Evolutionary conservation across 768 basidiomycete species (phyloP).

Genomic region (Mycena venus): DNA sequence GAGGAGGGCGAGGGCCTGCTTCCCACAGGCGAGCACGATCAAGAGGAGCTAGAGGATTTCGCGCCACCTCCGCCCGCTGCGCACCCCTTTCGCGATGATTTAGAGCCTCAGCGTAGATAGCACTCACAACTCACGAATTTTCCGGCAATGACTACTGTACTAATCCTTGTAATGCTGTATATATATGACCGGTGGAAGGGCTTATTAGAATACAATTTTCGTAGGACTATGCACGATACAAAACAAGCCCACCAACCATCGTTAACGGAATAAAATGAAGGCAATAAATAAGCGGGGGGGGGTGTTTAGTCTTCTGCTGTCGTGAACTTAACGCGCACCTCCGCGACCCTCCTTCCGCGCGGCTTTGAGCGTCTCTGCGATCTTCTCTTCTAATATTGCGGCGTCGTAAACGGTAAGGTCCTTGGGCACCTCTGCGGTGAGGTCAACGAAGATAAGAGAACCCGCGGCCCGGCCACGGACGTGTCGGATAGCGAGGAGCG

Average conservation of each 20-base stretch:
- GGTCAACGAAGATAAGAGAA: conserved; percentile 86
- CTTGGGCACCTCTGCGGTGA: conserved; percentile 79
- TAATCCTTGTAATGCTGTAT: conserved; percentile 19
- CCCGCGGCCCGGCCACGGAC: conserved; percentile 85
- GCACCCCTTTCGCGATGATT: conserved; percentile 7
- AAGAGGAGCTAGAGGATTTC: conserved; percentile 41
- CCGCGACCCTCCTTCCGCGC: conserved; percentile 76
- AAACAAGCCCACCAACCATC: not conserved
- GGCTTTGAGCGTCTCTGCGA: conserved; percentile 66
- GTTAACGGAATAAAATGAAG: not conserved
- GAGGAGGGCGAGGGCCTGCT: conserved; percentile 63
- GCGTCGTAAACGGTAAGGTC: conserved; percentile 70
- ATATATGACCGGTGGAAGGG: not conserved
- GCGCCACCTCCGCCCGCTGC: not conserved
- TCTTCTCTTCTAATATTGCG: conserved; percentile 71
- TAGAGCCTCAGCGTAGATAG: conserved; percentile 8
- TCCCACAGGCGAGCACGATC: conserved; percentile 47
- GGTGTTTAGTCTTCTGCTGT: conserved; percentile 50
- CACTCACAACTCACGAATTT: not conserved
- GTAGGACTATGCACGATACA: conserved; percentile 7
- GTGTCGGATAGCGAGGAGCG: conserved; percentile 61
- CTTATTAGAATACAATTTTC: conserved; percentile 13
- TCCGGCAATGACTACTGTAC: conserved; percentile 12
- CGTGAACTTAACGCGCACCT: conserved; percentile 77
- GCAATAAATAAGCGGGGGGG: conserved; percentile 11